A percentile compares a stretch with the other conserved stretches of the same genome.
Evolutionary conservation across 2,329 filamentous ascomycete species (phyloP).

Genomic region (Leptographium lundbergii): DNA sequence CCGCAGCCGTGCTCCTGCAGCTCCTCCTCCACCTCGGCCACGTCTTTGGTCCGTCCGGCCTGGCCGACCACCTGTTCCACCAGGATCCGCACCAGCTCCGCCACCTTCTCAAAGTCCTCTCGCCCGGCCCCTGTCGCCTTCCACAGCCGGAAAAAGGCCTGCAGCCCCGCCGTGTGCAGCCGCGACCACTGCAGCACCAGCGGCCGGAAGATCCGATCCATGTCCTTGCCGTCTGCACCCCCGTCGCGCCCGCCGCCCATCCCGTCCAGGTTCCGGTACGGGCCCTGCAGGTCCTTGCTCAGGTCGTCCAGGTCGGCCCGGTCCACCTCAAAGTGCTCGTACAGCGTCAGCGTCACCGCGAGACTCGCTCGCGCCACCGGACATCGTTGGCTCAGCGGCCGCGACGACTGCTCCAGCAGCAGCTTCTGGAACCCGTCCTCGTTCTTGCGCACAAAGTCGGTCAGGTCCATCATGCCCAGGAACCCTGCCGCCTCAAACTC

Average conservation of each 20-base stretch:
- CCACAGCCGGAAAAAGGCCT: slow-evolving; percentile 86
- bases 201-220: slow-evolving; percentile 78
- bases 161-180: slow-evolving; percentile 71
- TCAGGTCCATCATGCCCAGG: slow-evolving; percentile 93
- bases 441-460: slow-evolving; percentile 83
- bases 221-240: slow-evolving; percentile 39
- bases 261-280: slow-evolving; percentile 62
- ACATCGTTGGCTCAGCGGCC: slow-evolving; percentile 59
- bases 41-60: slow-evolving; percentile 67
- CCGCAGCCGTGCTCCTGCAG: slow-evolving; percentile 71
- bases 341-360: slow-evolving; percentile 75
- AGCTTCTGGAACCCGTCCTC: slow-evolving; percentile 90
- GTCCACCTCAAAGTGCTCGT: slow-evolving; percentile 92
- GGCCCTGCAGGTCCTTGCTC: slow-evolving; percentile 38
- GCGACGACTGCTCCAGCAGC: slow-evolving; percentile 74
- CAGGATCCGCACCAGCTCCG: slow-evolving; percentile 79
- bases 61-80: slow-evolving; percentile 81
- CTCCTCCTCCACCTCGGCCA: slow-evolving; percentile 81
- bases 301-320: slow-evolving; percentile 68
- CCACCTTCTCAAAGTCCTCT: slow-evolving; percentile 89
- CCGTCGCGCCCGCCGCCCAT: neutral
- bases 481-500: slow-evolving; percentile 84
- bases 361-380: slow-evolving; percentile 80
- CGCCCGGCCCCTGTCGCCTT: slow-evolving; percentile 72
- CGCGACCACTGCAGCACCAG: slow-evolving; percentile 87